Percentiles rank a stretch among this genome's conserved stretches.
phyloP scores from a whole-genome alignment of 2,329 filamentous ascomycete genomes.

The Lasiodiplodia sp. region DNA sequence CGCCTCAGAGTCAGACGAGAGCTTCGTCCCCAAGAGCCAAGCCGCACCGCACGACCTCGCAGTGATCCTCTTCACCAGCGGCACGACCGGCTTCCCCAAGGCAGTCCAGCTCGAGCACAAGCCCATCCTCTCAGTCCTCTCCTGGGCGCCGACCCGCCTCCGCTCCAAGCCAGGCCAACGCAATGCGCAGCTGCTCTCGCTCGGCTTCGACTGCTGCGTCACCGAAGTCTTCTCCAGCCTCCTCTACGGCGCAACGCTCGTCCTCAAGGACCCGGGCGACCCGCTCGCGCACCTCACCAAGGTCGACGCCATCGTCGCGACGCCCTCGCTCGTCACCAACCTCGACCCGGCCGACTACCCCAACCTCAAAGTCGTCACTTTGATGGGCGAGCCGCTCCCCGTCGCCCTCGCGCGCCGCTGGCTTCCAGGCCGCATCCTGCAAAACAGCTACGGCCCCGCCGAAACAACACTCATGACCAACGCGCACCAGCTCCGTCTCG shows the following conservation, averaged over 20 bases:
- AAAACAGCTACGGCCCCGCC: constrained; percentile 28
- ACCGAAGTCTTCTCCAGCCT: constrained; percentile 30
- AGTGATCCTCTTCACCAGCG: constrained; percentile 30
- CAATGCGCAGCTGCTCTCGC: constrained; percentile 30
- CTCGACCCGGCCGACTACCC: constrained; percentile 18
- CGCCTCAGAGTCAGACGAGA: not conserved
- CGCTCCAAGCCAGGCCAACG: constrained; percentile 27
- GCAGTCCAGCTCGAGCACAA: constrained; percentile 25
- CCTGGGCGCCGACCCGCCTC: constrained; percentile 16
- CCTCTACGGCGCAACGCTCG: constrained; percentile 30
- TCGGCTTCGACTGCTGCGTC: constrained; percentile 31
- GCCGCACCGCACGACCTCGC: constrained; percentile 3
- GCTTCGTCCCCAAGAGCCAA: not conserved
- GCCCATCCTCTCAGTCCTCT: constrained; percentile 28
- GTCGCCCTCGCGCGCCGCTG: constrained; percentile 24
- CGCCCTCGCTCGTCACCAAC: constrained; percentile 26
- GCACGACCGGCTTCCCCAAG: constrained; percentile 29
- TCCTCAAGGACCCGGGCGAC: constrained; percentile 29
- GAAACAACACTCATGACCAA: constrained; percentile 26
- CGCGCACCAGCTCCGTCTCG: constrained; percentile 4
- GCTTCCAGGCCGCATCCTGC: constrained; percentile 8
- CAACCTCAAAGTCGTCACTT: constrained; percentile 19
- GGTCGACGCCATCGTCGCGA: constrained; percentile 26
- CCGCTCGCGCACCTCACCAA: constrained; percentile 26
- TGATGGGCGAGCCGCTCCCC: constrained; percentile 28